Evolutionary conservation across 805 yeast genomes (phyloP), one percentile per base, ranked within the genome.

Genomic region (Groenewaldozyma salmanticensis): DNA sequence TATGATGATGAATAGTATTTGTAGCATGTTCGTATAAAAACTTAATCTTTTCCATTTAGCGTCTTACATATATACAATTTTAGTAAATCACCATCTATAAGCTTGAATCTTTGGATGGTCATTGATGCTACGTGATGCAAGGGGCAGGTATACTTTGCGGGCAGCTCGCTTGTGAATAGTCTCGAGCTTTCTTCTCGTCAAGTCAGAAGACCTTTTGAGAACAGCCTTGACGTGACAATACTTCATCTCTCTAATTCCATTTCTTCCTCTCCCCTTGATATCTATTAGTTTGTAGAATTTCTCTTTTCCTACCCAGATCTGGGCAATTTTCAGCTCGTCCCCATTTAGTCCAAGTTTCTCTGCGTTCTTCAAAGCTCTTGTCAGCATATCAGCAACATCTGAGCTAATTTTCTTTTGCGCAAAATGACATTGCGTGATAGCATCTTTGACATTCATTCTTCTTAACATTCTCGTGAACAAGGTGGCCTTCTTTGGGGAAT

Each of bases 391-490:
- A 39, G 79, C 88, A 42, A 87, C 71, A 49, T 87, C 95, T 42
- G 79, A 71, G 24, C 94, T 75, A 61, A 87, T 74, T 53, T 80
- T 76, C 64, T 85, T 86, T 37, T 78, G 72, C 58, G 78, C 76
- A 68, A 90, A 90, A 61, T 90, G 96, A 52, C 88, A 79, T 65
- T 88, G 96, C 32, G 90, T 85, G 51, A 90, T 81, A 39, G 96
- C 97, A 33, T 74, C 75, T 51, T 77, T 74, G 27, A 84, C 76
- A 40, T 76, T 72, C 62, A 82, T 64, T 27, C 80, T 80, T 43
- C 84, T 73, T 44, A 88, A 72, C 55, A 87, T 75, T 50, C 96
- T 72, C 49, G 84, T 68, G 37, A 86, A 81, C 31, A 77, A 67
- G 7, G 85, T 85, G 35, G 92, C 85, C 64, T 90, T 90, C 64